These are phyloP conservation scores for Coemansia sp. DNA, from an alignment of 192 early-diverging fungal species.

Conservation along the genomic window DNA sequence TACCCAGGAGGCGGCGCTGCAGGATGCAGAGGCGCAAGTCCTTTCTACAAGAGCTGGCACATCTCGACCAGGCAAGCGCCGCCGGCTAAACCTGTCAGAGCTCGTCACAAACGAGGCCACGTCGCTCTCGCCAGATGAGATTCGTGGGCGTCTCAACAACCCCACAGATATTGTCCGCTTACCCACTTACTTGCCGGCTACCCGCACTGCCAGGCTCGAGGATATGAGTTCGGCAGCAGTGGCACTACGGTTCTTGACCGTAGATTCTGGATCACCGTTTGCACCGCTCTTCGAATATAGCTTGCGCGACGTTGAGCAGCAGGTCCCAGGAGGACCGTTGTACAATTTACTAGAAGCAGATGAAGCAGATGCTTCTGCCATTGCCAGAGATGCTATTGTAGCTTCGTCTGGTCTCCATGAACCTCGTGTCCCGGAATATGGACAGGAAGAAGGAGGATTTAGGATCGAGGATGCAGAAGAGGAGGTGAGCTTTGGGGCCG, in stretches of 20 bases:
- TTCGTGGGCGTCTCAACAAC: conserved; percentile 33
- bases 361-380: conserved; percentile 12
- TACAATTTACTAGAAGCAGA: conserved; percentile 6
- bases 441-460: conserved; percentile 21
- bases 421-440: conserved; percentile 29
- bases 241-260: conserved; percentile 35
- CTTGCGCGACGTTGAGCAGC: conserved; percentile 21
- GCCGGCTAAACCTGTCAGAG: conserved; percentile 42
- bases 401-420: background rate
- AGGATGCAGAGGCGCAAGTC: conserved; percentile 45
- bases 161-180: conserved; percentile 41
- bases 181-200: conserved; percentile 43
- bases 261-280: conserved; percentile 22
- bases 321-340: conserved; percentile 9
- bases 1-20: conserved; percentile 47
- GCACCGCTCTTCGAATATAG: conserved; percentile 27
- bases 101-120: conserved; percentile 46
- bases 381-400: background rate
- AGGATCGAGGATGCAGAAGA: conserved; percentile 44
- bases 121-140: conserved; percentile 35
- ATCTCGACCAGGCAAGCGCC: conserved; percentile 33
- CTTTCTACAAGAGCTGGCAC: conserved; percentile 17
- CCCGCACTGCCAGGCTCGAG: conserved; percentile 27
- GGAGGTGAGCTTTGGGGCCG: conserved; percentile 32
- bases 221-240: conserved; percentile 40